phyloP scores from a whole-genome alignment of 139 green algal genomes.

The Tetraselmis striata region DNA sequence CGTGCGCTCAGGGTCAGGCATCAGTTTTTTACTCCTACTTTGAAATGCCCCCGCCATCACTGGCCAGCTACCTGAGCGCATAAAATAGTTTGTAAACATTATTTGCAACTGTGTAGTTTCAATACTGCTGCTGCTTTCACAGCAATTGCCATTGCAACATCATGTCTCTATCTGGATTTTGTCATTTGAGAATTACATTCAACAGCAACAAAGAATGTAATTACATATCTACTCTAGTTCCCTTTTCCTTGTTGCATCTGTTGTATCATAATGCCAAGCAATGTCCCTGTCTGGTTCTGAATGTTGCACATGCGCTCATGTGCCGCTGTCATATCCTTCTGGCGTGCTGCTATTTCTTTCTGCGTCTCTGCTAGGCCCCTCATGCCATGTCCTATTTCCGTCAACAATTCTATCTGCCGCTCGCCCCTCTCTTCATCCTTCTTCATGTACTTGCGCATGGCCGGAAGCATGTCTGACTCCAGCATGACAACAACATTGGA shows the following conservation, averaged over 20 bases:
- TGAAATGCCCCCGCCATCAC: neutral
- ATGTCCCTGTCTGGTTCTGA: neutral
- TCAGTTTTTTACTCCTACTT: conserved; percentile 1
- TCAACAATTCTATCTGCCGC: neutral
- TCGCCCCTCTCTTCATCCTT: neutral
- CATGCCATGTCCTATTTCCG: neutral
- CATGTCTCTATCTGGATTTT: neutral
- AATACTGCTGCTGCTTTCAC: neutral
- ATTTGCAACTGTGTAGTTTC: neutral
- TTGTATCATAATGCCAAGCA: neutral
- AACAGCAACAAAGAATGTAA: neutral
- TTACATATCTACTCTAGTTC: neutral
- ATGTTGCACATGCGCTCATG: neutral
- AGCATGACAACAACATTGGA: neutral
- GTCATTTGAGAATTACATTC: neutral
- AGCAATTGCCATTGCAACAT: neutral
- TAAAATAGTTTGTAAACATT: conserved; percentile 1
- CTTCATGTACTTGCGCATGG: neutral
- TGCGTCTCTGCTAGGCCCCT: neutral
- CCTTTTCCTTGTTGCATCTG: neutral
- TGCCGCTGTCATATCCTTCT: neutral
- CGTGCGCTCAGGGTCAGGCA: neutral
- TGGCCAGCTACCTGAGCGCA: neutral
- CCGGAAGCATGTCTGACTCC: neutral
- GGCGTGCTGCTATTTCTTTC: neutral